Evolutionary conservation across 257 asterid species (phyloP), one percentile per base, ranked within the genome.

Genomic region (Phtheirospermum japonicum): DNA sequence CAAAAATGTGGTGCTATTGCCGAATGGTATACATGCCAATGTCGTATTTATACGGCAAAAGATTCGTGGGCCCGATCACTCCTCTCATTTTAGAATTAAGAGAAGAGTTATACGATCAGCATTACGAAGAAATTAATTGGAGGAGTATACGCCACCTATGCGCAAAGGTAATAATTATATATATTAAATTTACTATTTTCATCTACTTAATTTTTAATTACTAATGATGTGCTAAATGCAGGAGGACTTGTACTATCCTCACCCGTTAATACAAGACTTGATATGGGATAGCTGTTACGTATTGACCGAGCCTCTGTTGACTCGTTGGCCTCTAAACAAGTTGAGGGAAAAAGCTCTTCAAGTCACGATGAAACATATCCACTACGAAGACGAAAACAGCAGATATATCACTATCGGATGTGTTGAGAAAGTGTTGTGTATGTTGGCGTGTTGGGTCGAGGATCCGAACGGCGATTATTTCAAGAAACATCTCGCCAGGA

Each of bases 401-500:
- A 73, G 92, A 69, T 84, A 86, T 48, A 84, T 86, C 70, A 82
- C 92, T 0, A 80, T 86, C 4, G 95, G 95, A 65, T 82, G 89
- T 42, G 95, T 86, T 2, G 89, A 82, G 69, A 86, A 86, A 69
- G 89, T 84, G 5, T 34, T 86, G 32, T 84, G 87, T 53, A 84
- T 86, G 95, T 64, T 86, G 73, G 89, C 92, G 4, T 86, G 95
- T 51, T 86, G 95, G 95, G 87, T 75, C 30, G 92, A 86, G 73
- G 89, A 86, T 66, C 95, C 92, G 0, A 69, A 86, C 12, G 87
- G 95, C 5, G 89, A 86, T 63, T 84, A 76, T 68, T 83, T 84
- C 87, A 83, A 82, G 82, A 84, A 84, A 54, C 92, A 86, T 76
- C 85, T 84, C 0, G 92, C 84, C 1, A 74, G 95, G 61, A 78